Base-by-base conservation (phyloP, 495 filamentous ascomycete species). In the Tuber indicum region DNA sequence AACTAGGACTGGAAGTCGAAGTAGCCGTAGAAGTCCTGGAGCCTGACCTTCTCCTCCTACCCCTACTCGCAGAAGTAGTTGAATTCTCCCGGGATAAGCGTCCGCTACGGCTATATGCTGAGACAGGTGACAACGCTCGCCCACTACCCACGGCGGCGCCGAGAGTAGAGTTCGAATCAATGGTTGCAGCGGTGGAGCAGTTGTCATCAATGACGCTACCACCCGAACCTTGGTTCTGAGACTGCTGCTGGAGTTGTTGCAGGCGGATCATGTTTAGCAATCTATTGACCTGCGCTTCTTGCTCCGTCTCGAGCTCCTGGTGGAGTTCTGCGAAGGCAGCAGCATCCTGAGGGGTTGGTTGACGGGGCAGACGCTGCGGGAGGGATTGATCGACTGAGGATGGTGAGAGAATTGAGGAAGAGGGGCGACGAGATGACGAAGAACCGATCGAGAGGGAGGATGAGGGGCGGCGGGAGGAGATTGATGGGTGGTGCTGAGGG, bases 231-330 rank as follows among this genome's bases (percentile, higher is more conserved):
- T 66, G 58, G 26, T 66, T 66, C 26, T 36, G 58, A 81, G 91
- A 88, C 81, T 92, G 87, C n/a, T 97, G 86, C 76, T 97, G 93
- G 36, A 90, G 85, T 84, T 97, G 95, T 80, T 97, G 91, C 73
- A 91, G 89, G 72, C 93, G 92, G 79, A 99, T 98, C 89, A 96
- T 92, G 73, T 90, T 89, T 26, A 99, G 87, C 1, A 99, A 89
- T 45, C 95, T 91, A 82, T 98, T 98, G 84, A 99, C 96, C 86
- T 97, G 95, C 17, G 91, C 93, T 85, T 99, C 96, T 84, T 97
- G 94, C 83, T 99, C 96, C 72, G 91, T 92, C 85, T 99, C 96
- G 10, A 98, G 87, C 83, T 97, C 93, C 81, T 99, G 95, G 83
- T 98, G 94, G 52, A 99, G 87, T 85, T 98, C 95, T n/a, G 95